A percentile compares a stretch with the other conserved stretches of the same genome.
Evolutionary conservation across 202 grass and related monocot species (phyloP).

Genomic region (Bolboschoenoplectus hybrid): DNA sequence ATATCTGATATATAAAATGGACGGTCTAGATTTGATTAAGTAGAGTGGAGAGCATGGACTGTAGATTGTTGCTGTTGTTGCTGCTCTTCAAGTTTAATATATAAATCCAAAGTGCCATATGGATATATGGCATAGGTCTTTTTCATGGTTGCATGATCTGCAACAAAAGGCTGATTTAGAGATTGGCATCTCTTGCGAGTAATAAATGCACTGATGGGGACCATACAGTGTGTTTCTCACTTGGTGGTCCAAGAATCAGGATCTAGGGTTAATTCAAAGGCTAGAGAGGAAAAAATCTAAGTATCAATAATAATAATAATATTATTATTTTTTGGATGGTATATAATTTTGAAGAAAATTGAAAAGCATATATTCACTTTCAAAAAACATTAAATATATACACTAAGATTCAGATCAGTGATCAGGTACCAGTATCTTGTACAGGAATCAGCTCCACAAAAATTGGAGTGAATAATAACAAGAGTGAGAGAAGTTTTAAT

Average conservation of each 20-base stretch:
- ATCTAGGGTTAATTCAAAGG: neutral
- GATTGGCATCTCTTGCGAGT: constrained; percentile 12
- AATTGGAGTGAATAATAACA: neutral
- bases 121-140: neutral
- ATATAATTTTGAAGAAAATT: neutral
- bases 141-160: constrained; percentile 12
- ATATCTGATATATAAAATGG: too few species aligned
- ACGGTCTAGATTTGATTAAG: too few species aligned
- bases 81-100: neutral
- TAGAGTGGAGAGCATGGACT: too few species aligned
- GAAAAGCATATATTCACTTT: neutral
- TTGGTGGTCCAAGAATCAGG: neutral
- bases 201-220: neutral
- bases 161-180: constrained; percentile 26
- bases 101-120: constrained; percentile 16
- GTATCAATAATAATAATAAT: neutral
- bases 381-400: too few species aligned
- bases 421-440: neutral
- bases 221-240: neutral
- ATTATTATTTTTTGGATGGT: neutral
- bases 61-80: too few species aligned
- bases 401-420: neutral
- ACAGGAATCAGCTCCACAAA: neutral
- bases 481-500: neutral
- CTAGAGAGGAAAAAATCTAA: constrained; percentile 15